Evolutionary conservation across 2,329 filamentous ascomycete genomes (phyloP).

Genomic region (Fusarium xylarioides): DNA sequence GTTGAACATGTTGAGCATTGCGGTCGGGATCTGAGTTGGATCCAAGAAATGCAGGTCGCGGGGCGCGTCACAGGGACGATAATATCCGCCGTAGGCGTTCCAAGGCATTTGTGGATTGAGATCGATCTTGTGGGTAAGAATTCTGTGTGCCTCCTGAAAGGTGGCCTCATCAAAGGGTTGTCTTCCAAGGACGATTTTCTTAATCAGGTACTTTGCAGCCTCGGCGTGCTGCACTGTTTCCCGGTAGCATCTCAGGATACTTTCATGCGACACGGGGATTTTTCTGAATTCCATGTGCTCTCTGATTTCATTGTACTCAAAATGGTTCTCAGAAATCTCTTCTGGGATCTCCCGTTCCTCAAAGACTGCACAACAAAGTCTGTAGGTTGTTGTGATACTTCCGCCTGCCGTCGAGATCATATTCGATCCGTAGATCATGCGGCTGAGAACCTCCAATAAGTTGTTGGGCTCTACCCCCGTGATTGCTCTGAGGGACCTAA

Average conservation of each 20-base stretch:
- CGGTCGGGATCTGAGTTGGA: not conserved
- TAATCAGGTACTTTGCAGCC: constrained; percentile 25
- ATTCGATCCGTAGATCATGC: constrained; percentile 15
- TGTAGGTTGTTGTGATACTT: not conserved
- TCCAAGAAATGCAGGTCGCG: not conserved
- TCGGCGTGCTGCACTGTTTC: constrained; percentile 27
- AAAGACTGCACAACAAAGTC: not conserved
- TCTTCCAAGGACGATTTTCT: not conserved
- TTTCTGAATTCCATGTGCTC: not conserved
- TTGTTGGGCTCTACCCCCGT: not conserved
- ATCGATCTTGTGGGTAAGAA: constrained; percentile 21
- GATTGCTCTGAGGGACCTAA: not conserved
- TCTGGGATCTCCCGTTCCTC: not conserved
- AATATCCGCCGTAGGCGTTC: constrained; percentile 31
- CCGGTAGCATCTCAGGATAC: not conserved
- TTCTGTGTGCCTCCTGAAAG: constrained; percentile 38
- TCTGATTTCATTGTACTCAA: not conserved
- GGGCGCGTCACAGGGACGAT: constrained; percentile 35
- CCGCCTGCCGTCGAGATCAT: constrained; percentile 5
- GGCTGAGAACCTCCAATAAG: not conserved
- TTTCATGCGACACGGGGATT: no score
- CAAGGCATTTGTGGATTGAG: not conserved
- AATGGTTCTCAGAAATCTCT: not conserved
- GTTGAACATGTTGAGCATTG: constrained; percentile 39
- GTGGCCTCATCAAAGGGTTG: constrained; percentile 20